Base-by-base conservation (phyloP, 2,329 filamentous ascomycete species). In the Aspergillus quadricinctus region DNA sequence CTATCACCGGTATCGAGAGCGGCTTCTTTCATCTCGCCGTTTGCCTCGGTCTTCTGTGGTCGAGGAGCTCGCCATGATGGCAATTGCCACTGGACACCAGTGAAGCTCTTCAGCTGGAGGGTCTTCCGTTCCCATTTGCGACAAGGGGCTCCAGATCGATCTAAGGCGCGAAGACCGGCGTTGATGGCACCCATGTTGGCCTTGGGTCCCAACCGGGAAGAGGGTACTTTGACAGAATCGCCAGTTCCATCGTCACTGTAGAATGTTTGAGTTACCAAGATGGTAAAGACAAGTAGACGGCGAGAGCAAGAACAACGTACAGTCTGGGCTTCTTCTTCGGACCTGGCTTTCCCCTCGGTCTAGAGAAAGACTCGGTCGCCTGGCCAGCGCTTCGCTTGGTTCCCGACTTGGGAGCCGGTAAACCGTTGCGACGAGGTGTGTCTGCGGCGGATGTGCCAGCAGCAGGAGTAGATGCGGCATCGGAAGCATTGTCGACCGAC, bases 161-260 rank as follows among this genome's bases (percentile, higher is more conserved):
- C 94, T 62, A 99, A 88, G 11, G 94, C 93, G 54, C 94, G 90
- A 50, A 99, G 87, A 52, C 91, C 90, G 54, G 94, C 94, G 71
- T 99, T 99, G 81, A 99, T 99, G 57, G 93, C 93, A 61, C 94
- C 94, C 68, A 93, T 90, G 73, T 97, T 97, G 52, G 93, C 93
- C 75, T 97, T 97, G 64, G 94, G 94, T 3, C 93, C 93, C 27
- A 97, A 87, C 74, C 96, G 90, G 48, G 79, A 75, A 5, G 70
- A 68, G 58, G 66, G 59, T 55, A 64, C 57, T 60, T 69, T 73
- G 50, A 68, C 69, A 55, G 72, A 68, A 54, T 82, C 80, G 56
- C 75, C 73, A 29, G 72, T 72, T 54, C 79, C 80, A 61, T 82
- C 79, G 23, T 83, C 79, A 59, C 81, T 83, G 54, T 51, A 46